phyloP scores from a whole-genome alignment of 2,329 filamentous ascomycete species.

The Cytospora piceicola region DNA sequence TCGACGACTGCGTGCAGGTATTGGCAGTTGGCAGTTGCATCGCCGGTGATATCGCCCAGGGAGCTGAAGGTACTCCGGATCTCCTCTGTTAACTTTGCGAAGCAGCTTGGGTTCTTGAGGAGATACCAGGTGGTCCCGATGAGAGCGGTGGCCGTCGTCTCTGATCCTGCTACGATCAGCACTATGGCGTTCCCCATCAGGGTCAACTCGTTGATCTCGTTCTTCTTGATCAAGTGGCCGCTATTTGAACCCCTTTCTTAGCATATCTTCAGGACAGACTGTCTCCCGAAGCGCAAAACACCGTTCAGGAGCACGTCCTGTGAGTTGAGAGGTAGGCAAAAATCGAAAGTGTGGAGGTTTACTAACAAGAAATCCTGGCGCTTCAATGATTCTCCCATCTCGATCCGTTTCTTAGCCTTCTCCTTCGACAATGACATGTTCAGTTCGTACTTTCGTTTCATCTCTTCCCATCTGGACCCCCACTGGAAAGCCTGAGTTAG shows the following conservation, averaged over 20 bases:
- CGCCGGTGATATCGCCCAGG: conserved; percentile 43
- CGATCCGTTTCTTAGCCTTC: conserved; percentile 20
- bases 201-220: conserved; percentile 12
- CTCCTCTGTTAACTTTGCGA: conserved; percentile 43
- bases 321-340: too few species aligned
- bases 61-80: conserved; percentile 43
- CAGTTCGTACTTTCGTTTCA: not conserved
- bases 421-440: conserved; percentile 8
- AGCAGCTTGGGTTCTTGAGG: conserved; percentile 34
- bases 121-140: conserved; percentile 30
- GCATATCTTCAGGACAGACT: too few species aligned
- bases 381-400: conserved; percentile 8
- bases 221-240: conserved; percentile 25
- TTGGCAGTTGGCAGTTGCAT: conserved; percentile 14
- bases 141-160: conserved; percentile 31
- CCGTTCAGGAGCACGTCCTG: too few species aligned
- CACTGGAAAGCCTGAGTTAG: too few species aligned
- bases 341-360: too few species aligned
- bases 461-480: not conserved
- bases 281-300: too few species aligned
- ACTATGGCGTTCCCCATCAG: conserved; percentile 19
- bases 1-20: conserved; percentile 20
- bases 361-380: conserved; percentile 21
- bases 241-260: too few species aligned
- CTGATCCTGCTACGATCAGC: conserved; percentile 29